Evolutionary conservation across 495 filamentous ascomycete genomes (phyloP).

Genomic region (Penicillium nucicola): DNA sequence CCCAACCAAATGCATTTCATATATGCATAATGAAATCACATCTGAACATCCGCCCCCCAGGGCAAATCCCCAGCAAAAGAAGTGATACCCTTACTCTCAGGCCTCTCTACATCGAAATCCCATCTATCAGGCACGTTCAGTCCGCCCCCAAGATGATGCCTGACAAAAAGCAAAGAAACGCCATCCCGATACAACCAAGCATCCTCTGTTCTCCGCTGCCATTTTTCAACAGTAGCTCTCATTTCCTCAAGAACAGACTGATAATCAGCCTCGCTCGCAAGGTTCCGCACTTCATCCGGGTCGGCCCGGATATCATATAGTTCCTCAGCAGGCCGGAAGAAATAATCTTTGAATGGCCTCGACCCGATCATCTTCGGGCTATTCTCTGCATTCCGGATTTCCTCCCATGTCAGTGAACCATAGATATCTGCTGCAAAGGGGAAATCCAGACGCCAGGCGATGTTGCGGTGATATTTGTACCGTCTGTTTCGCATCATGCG

Average conservation of each 20-base stretch:
- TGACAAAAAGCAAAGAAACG: slow-evolving; percentile 25
- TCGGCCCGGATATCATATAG: slow-evolving; percentile 40
- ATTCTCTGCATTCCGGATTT: slow-evolving; percentile 31
- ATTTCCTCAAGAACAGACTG: slow-evolving; percentile 21
- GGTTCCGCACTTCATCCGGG: slow-evolving; percentile 36
- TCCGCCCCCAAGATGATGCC: slow-evolving; percentile 32
- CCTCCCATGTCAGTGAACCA: slow-evolving; percentile 40
- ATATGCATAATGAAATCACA: background rate
- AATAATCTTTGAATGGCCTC: slow-evolving; percentile 33
- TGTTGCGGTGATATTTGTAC: slow-evolving; percentile 48
- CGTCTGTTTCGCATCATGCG: slow-evolving; percentile 36
- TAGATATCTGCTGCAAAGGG: slow-evolving; percentile 46
- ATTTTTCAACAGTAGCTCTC: slow-evolving; percentile 28
- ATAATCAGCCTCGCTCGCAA: slow-evolving; percentile 25
- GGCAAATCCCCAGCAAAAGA: slow-evolving; percentile 6
- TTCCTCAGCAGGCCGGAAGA: slow-evolving; percentile 40
- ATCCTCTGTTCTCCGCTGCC: slow-evolving; percentile 40
- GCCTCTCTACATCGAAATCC: slow-evolving; percentile 32
- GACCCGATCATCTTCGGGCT: slow-evolving; percentile 34
- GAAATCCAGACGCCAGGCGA: slow-evolving; percentile 44
- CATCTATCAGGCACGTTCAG: slow-evolving; percentile 38
- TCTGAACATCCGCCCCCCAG: slow-evolving; percentile 15
- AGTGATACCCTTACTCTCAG: slow-evolving; percentile 16
- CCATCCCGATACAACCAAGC: slow-evolving; percentile 43
- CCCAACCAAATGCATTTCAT: too few relatives aligned